Evolutionary conservation across 2,329 filamentous ascomycete genomes (phyloP), one percentile per base, ranked within the genome.

Genomic region (Aspergillus novofumigatus): DNA sequence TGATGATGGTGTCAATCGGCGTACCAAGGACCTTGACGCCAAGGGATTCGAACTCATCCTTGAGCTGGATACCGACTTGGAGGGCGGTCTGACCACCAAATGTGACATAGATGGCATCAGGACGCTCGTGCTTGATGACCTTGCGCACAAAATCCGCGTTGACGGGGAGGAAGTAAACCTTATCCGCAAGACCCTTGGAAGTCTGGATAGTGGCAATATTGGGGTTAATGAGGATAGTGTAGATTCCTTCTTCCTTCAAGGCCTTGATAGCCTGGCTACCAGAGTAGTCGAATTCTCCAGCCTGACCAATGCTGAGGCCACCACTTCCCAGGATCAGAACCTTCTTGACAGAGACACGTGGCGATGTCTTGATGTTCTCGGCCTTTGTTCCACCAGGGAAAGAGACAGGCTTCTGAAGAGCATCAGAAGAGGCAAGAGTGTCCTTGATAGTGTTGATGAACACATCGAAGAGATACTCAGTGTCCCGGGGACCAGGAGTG

Each of bases 161-260:
- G 72, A 99, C 94, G 0, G 94, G 94, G 47, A 97, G 81, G 82
- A 97, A 99, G 79, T 97, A 99, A 52, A 99, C 94, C 81, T 97
- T 97, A 77, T 99, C 94, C 14, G 94, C 94, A 53, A 99, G 81
- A 63, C 94, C 94, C 79, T 97, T 97, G 53, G 94, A 97, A 4
- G 94, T 99, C 75, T 99, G 94, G 61, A 97, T 97, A 0, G 94
- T 99, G 64, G 94, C 94, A 72, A 99, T 97, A 74, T 99, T 99
- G 57, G 94, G 94, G 79, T 99, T 99, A 83, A 99, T 97, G 62
- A 99, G 81, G 62, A 99, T 88, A 3, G 94, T 97, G 80, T 97
- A 97, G 68, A 97, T 97, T 59, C 92, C 93, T 77, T 97, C 94
- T 75, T 97, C 90, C 78, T 97, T 97, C 67, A 99, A 74, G 41